Percentiles rank a stretch among this genome's conserved stretches.
Evolutionary conservation across 495 filamentous ascomycete genomes (phyloP).

Genomic region (Penicillium dipodomyicola): DNA sequence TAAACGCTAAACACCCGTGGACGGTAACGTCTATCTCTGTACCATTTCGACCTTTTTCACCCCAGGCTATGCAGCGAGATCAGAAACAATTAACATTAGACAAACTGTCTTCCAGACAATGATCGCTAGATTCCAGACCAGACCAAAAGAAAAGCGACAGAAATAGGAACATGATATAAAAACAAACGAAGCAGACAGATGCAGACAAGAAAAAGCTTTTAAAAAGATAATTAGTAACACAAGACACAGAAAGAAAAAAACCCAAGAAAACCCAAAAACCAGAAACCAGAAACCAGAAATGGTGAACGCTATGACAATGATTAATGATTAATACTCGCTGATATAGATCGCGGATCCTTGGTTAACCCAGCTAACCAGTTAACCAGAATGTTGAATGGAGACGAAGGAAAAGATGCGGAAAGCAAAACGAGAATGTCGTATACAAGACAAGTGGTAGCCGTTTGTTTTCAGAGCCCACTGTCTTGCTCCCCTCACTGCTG

Average conservation of each 20-base stretch:
- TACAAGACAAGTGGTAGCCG: slow-evolving; percentile 14
- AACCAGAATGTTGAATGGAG: slow-evolving; percentile 3
- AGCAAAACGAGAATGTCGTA: slow-evolving; percentile 1
- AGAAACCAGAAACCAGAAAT: slow-evolving; percentile 4
- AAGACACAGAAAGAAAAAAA: background rate
- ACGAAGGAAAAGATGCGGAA: background rate
- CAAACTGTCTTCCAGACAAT: slow-evolving; percentile 2
- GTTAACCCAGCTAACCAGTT: slow-evolving; percentile 18
- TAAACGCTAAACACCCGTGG: background rate
- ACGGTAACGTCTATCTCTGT: background rate
- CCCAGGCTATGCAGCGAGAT: slow-evolving; percentile 1
- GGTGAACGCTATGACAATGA: slow-evolving; percentile 17
- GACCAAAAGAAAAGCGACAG: slow-evolving; percentile 5
- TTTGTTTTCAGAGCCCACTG: slow-evolving; percentile 17
- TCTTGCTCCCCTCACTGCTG: slow-evolving; percentile 16
- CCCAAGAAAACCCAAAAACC: slow-evolving; percentile 5
- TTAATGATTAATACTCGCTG: slow-evolving; percentile 29
- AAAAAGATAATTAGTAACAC: slow-evolving; percentile 8
- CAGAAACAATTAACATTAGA: slow-evolving; percentile 17
- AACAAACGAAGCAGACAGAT: background rate
- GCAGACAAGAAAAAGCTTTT: background rate
- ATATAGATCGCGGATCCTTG: slow-evolving; percentile 12
- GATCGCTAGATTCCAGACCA: slow-evolving; percentile 8
- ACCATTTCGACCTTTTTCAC: background rate
- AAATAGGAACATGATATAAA: slow-evolving; percentile 2